Evolutionary conservation across 306 rosid species (phyloP).

Genomic region (Castanea sativa): DNA sequence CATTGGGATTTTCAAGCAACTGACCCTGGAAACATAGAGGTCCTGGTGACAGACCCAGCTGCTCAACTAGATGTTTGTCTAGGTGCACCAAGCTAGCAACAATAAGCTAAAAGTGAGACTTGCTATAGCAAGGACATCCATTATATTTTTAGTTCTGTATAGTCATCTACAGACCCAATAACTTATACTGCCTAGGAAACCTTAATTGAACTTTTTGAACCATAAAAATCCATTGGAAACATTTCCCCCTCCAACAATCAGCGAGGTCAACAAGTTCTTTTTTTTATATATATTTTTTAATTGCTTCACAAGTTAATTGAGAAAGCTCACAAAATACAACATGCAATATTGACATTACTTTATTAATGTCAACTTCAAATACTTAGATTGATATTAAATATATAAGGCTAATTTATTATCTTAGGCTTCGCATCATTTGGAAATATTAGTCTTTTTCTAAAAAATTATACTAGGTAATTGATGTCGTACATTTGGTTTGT

Average conservation of each 20-base stretch:
- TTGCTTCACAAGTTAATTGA: not conserved
- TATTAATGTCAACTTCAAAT: no score
- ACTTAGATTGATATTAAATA: not conserved
- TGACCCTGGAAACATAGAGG: conserved; percentile 23
- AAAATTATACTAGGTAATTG: not conserved
- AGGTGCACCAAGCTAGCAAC: conserved; percentile 32
- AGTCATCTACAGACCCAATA: conserved; percentile 2
- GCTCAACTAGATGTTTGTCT: conserved; percentile 30
- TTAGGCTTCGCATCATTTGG: not conserved
- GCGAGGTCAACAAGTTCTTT: not conserved
- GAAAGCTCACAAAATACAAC: not conserved
- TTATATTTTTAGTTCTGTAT: not conserved
- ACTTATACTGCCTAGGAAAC: not conserved
- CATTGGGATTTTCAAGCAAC: conserved; percentile 18
- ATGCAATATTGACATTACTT: not conserved
- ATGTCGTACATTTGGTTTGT: not conserved
- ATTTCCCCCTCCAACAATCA: not conserved
- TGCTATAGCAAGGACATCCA: conserved; percentile 9
- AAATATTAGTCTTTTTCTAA: not conserved
- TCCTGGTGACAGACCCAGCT: conserved; percentile 29
- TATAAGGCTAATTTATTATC: not conserved
- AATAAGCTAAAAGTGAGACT: conserved; percentile 28
- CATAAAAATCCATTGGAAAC: not conserved
- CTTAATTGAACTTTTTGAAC: no score
- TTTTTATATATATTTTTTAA: not conserved